These are phyloP conservation scores for Colletotrichum coccodes DNA, from an alignment of 2,329 filamentous ascomycete genomes.

Conservation along the genomic window DNA sequence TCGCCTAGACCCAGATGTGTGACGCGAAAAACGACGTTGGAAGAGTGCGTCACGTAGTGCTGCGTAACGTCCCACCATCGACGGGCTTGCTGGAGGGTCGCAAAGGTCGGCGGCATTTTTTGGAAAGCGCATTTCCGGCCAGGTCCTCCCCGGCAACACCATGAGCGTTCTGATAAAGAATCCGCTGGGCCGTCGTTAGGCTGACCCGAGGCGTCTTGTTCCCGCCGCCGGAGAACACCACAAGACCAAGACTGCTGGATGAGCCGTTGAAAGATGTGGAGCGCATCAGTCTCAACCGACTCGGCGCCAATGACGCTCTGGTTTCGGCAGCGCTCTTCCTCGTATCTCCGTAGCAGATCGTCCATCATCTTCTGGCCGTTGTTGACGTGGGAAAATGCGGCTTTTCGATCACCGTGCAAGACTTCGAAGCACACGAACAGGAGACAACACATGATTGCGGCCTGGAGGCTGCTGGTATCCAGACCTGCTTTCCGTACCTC, in stretches of 20 bases:
- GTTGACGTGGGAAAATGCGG: constrained; percentile 47
- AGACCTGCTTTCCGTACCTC: constrained; percentile 36
- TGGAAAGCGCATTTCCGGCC: constrained; percentile 19
- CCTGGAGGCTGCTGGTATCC: constrained; percentile 34
- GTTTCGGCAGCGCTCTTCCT: background rate
- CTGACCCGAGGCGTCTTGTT: background rate
- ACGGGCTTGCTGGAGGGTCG: constrained; percentile 38
- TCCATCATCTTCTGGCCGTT: constrained; percentile 49
- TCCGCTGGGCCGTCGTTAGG: background rate
- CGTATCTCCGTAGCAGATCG: constrained; percentile 39
- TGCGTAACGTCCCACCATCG: constrained; percentile 43
- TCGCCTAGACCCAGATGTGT: constrained; percentile 29
- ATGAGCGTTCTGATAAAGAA: constrained; percentile 14
- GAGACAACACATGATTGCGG: constrained; percentile 47
- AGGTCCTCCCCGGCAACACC: constrained; percentile 36
- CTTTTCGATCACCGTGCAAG: constrained; percentile 46
- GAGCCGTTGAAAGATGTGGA: constrained; percentile 42
- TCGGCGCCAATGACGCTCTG: constrained; percentile 14
- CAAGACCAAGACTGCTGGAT: constrained; percentile 42
- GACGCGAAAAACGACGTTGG: constrained; percentile 31
- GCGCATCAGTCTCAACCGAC: constrained; percentile 39
- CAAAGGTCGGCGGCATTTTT: constrained; percentile 37
- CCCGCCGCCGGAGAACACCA: constrained; percentile 30
- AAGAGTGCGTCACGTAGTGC: constrained; percentile 39
- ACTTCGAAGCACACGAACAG: constrained; percentile 51